phyloP scores from a whole-genome alignment of 164 flowering plant species.

The Umbellularia californica region DNA sequence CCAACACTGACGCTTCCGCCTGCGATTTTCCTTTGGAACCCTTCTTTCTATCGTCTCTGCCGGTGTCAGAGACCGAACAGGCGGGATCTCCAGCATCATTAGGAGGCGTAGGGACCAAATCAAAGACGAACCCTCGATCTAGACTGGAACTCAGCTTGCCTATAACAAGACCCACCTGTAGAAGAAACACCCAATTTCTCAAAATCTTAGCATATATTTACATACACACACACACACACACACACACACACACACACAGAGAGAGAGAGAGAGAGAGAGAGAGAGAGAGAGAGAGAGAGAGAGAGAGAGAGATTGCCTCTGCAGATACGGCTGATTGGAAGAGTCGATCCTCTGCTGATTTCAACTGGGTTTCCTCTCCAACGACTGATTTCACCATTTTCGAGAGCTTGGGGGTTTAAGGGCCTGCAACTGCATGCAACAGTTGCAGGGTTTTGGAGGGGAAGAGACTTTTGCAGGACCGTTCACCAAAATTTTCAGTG shows the following conservation, averaged over 20 bases:
- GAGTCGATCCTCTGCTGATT: slow-evolving; percentile 61
- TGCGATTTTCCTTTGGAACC: slow-evolving; percentile 52
- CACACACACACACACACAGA: background rate
- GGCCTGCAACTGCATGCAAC: background rate
- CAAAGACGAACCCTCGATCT: slow-evolving; percentile 71
- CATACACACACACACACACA: too few relatives aligned
- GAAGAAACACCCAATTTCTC: slow-evolving; percentile 2
- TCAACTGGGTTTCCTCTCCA: slow-evolving; percentile 75
- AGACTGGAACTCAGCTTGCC: slow-evolving; percentile 58
- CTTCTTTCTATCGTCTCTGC: slow-evolving; percentile 42
- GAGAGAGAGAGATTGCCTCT: slow-evolving; percentile 33
- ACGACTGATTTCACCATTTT: slow-evolving; percentile 74
- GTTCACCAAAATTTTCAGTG: too few relatives aligned
- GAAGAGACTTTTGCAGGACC: background rate
- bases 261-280: slow-evolving; percentile 1
- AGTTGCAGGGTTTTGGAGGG: background rate
- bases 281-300: slow-evolving; percentile 11
- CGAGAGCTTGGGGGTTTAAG: background rate
- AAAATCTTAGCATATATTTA: background rate
- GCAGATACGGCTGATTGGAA: slow-evolving; percentile 40
- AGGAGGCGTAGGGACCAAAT: slow-evolving; percentile 70
- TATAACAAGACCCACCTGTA: slow-evolving; percentile 78
- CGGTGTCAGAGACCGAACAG: slow-evolving; percentile 39
- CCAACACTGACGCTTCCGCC: slow-evolving; percentile 31
- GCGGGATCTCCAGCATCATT: slow-evolving; percentile 78